Base-by-base conservation (phyloP, 352 stramenopile genomes). In the Phytopythium chamaehyphon region DNA sequence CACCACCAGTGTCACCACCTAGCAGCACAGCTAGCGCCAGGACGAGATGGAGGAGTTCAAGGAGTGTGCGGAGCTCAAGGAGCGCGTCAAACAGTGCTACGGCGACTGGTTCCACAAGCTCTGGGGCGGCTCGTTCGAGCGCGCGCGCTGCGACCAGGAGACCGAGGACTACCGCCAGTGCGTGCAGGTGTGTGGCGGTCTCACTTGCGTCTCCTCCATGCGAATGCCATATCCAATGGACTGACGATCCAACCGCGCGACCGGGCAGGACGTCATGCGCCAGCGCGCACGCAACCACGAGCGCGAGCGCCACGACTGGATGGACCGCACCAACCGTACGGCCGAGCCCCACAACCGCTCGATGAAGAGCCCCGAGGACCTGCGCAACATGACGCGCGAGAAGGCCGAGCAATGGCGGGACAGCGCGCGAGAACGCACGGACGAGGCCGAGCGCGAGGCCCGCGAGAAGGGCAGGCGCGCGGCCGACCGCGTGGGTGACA, bases 31-130 rank as follows among this genome's bases (percentile, higher is more conserved):
- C 22, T 31, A 33, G 31, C 38, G 22, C 47, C 12, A 38, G 8
- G 19, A 24, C 26, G 53, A 15, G 35, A 54, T 43, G 43, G 40
- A 51, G 37, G 54, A 62, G 23, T 86, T 74, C 49, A 62, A 71
- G 48, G 82, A 89, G 70, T 92, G 82, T 55, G 66, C 75, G 18
- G 76, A 88, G 64, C 71, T 73, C 54, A 92, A 92, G 64, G 74
- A 88, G 51, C 78, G 78, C 42, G 82, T 89, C 31, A 87, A 88
- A 59, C 71, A 69, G 46, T 92, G 82, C 69, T 92, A 92, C 62
- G 76, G 70, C 37, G 78, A 84, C 61, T 92, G 82, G 82, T 92
- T 92, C 65, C 74, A 89, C 55, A 66, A 70, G 26, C 69, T 92
- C 38, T 88, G 80, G 76, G 65, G 66, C 22, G 82, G 82, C 36